These are phyloP conservation scores for Cyclospora cayetanensis DNA, from an alignment of 169 alveolate genomes.

Conservation along the genomic window DNA sequence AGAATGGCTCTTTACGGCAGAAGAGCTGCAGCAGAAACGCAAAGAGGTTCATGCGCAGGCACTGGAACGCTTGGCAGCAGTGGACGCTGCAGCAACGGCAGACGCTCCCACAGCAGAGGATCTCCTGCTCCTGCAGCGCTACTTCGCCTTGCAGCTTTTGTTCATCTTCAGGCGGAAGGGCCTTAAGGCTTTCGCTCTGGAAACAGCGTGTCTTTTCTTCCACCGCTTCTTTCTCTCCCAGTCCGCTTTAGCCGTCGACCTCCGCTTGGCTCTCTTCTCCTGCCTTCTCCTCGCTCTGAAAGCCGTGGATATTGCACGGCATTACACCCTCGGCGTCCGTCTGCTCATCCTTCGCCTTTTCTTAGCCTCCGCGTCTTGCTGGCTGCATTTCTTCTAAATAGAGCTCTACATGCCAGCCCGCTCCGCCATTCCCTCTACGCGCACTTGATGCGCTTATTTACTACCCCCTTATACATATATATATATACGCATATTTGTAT, in stretches of 20 bases:
- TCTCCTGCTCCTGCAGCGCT: slow-evolving; percentile 16
- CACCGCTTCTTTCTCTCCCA: slow-evolving; percentile 23
- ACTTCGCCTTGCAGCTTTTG: slow-evolving; percentile 54
- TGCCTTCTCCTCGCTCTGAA: slow-evolving; percentile 60
- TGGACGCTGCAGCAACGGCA: background rate
- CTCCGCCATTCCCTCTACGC: background rate
- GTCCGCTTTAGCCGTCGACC: background rate
- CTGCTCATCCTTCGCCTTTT: background rate
- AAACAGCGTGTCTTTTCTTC: slow-evolving; percentile 4
- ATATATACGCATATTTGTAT: no score
- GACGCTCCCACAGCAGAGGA: background rate
- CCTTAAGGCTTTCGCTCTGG: background rate
- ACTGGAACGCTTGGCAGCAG: background rate
- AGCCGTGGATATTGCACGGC: slow-evolving; percentile 53
- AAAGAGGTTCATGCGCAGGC: background rate
- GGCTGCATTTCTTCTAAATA: background rate
- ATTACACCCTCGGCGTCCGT: slow-evolving; percentile 46
- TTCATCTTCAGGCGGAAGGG: slow-evolving; percentile 6
- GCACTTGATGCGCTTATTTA: background rate
- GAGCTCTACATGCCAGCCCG: background rate
- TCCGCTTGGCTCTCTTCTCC: slow-evolving; percentile 41
- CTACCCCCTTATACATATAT: no score
- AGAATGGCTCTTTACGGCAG: slow-evolving; percentile 2
- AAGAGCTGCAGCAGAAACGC: background rate
- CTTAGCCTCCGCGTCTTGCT: background rate